Evolutionary conservation across 371 early-diverging fungal species (phyloP), one percentile per base, ranked within the genome.

Genomic region (Chytridium lagenaria): DNA sequence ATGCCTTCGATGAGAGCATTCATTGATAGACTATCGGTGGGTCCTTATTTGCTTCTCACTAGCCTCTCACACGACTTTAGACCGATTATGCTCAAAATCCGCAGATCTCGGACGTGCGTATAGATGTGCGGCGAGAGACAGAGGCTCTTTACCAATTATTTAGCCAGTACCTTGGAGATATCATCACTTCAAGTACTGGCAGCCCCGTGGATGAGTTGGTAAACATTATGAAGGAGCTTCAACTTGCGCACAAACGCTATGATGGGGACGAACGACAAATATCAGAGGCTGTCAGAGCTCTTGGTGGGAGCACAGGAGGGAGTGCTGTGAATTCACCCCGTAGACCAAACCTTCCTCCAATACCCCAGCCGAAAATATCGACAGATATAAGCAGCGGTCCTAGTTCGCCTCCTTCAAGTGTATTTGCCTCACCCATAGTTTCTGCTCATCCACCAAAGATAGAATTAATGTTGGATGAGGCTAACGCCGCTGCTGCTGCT

Each of bases 21-120:
- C 50, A 77, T 80, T 44, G 81, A 77, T 40, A 66, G 67, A n/a
- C 71, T 80, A 57, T 75, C 81, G 55, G 77, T 76, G 31, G 26
- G 71, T 19, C 3, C 51, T 2, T 40, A 12, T 28, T 40, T 2
- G 49, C 7, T 7, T 40, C 44, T 19, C 3, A 31, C 52, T 50
- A 33, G 30, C 1, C 31, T 30, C 49, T 31, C 22, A 39, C 51
- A 5, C 30, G 7, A 23, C 5, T 22, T 22, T 10, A 49, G 10
- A 28, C 5, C 5, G 33, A 1, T 31, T 30, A 22, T 5, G 12
- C 23, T 5, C 31, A 51, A 7, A 34, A 51, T 30, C 68, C 51
- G 12, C 30, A 10, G 1, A 16, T 34, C 34, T 28, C 68, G 12
- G 34, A 68, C 23, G 31, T 51, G 33, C 36, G 73, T 2, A 57